Evolutionary conservation across 176 grass and related monocot species (phyloP).

Genomic region (Lolium multiflorum): DNA sequence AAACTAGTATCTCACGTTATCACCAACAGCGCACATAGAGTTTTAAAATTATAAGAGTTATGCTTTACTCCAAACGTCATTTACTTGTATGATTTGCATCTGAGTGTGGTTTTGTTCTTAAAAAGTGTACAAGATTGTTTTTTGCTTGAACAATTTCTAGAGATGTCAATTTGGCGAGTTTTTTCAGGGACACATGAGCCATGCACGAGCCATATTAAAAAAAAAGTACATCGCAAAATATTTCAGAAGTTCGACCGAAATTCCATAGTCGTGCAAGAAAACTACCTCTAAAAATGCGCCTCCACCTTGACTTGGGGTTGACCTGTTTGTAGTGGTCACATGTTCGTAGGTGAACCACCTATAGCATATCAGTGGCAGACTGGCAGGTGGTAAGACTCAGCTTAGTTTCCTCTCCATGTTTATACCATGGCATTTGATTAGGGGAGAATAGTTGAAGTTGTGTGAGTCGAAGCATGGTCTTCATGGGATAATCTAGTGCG

Average conservation of each 20-base stretch:
- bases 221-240: not conserved
- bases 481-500: slow-evolving; percentile 40
- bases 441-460: slow-evolving; percentile 4
- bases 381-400: not conserved
- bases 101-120: not conserved
- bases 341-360: not conserved
- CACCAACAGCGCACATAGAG: not conserved
- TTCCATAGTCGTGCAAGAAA: not conserved
- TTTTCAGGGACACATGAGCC: not conserved
- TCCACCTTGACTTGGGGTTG: slow-evolving; percentile 20
- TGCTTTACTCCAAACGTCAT: not conserved
- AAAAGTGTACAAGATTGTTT: not conserved
- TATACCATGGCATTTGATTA: slow-evolving; percentile 30
- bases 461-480: slow-evolving; percentile 24
- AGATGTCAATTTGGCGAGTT: not conserved
- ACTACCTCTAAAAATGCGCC: not conserved
- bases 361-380: not conserved
- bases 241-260: not conserved
- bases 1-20: slow-evolving; percentile 5
- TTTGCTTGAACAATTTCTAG: not conserved
- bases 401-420: slow-evolving; percentile 26
- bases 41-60: not conserved
- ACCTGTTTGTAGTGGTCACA: not conserved
- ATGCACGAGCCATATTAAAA: not conserved
- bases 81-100: not conserved